Evolutionary conservation across 345 rosid genomes (phyloP), one percentile per base, ranked within the genome.

Genomic region (Moringa oleifera): DNA sequence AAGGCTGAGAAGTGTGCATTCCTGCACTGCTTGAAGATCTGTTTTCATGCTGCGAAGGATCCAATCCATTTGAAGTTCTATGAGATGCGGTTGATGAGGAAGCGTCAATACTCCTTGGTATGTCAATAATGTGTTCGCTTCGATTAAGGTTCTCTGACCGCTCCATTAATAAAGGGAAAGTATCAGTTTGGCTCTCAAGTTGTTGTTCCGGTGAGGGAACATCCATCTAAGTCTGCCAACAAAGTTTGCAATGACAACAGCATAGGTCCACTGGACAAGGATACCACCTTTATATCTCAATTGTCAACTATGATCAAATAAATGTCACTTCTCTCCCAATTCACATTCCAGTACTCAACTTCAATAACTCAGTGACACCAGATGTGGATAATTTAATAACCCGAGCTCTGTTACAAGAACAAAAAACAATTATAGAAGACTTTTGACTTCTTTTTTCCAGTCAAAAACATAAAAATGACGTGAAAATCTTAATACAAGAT

Each of bases 91-190:
- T 66, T 24, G 88, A 82, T 25, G 82, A 75, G 2, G 83, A 70
- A 47, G 77, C 71, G 55, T 85, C 89, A 64, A 18, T 23, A 20
- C 59, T 75, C 50, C 81, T 74, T 3, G 81, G 74, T 58, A 90
- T 79, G 66, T 88, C 81, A 57, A 94, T 81, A 62, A 86, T 52
- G 63, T 90, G 96, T 57, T 88, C 96, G 36, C 72, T 65, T 53
- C 73, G 41, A 76, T 47, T 66, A 65, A 57, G 47, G 64, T 25
- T 79, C 62, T 81, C 88, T 1, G 81, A 60, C 61, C 72, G 81
- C 81, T 90, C 99, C 97, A 94, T 94, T 68, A 85, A 75, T 68
- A 82, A 76, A 0, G 85, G 86, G 71, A 24, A 82, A 52, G 64
- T 72, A 19, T 81, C 79, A 53, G 66, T 76, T 69, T 55, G 72